Evolutionary conservation across 73 alveolate genomes (phyloP).

Genomic region (Uronychia binucleata): DNA sequence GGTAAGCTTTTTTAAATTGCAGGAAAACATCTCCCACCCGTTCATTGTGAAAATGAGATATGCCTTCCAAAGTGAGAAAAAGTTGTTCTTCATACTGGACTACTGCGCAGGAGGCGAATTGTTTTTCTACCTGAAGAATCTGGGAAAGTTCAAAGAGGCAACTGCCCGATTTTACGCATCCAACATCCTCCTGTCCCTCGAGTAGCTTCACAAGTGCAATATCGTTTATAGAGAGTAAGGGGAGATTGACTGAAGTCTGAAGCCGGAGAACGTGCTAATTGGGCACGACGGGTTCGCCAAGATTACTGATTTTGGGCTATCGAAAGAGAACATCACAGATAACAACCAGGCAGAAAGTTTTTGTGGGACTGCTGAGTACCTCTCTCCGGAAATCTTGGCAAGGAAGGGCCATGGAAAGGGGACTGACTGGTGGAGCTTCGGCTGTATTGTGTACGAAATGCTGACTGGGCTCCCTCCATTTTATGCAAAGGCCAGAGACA

Average conservation of each 20-base stretch:
- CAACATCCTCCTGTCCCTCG: conserved; percentile 75
- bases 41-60: conserved; percentile 87
- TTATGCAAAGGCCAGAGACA: conserved; percentile 53
- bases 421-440: conserved; percentile 57
- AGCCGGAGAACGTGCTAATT: conserved; percentile 89
- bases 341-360: conserved; percentile 58
- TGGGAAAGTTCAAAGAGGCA: conserved; percentile 67
- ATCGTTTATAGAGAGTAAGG: conserved; percentile 83
- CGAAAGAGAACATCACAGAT: conserved; percentile 70
- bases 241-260: conserved; percentile 26
- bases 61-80: conserved; percentile 90
- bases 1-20: conserved; percentile 6
- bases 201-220: conserved; percentile 74
- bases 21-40: conserved; percentile 79
- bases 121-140: conserved; percentile 67
- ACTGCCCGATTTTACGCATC: conserved; percentile 81
- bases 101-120: conserved; percentile 91
- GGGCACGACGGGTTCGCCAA: conserved; percentile 78
- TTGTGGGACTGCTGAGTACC: conserved; percentile 76
- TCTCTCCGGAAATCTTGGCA: conserved; percentile 49
- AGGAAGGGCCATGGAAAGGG: conserved; percentile 27
- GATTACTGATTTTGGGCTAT: conserved; percentile 85
- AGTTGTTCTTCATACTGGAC: conserved; percentile 90
- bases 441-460: conserved; percentile 43
- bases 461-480: conserved; percentile 51